Conservation (phyloP, 2,329 filamentous ascomycete genomes). For the Podosphaera xanthii region DNA sequence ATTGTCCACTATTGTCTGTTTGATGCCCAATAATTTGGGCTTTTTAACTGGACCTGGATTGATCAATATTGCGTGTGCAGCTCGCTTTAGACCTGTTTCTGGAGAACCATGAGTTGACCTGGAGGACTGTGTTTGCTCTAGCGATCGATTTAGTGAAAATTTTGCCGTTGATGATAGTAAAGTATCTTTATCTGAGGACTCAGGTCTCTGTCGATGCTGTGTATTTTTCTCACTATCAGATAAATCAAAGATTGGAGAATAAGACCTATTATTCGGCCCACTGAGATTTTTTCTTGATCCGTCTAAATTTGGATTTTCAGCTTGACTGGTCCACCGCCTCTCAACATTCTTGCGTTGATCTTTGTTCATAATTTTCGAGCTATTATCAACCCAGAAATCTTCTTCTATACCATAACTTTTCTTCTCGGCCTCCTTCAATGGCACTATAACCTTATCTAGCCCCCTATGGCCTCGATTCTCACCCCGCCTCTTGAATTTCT, state of each 20-base stretch:
- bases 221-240: background rate
- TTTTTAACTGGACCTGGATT: slow-evolving; percentile 13
- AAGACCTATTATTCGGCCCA: background rate
- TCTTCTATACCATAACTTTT: slow-evolving; percentile 36
- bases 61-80: slow-evolving; percentile 7
- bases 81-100: slow-evolving; percentile 7
- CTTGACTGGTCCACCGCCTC: background rate
- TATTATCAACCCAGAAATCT: slow-evolving; percentile 27
- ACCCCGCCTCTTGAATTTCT: slow-evolving; percentile 50
- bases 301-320: background rate
- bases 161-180: background rate
- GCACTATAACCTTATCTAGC: slow-evolving; percentile 25
- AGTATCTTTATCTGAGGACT: slow-evolving; percentile 6
- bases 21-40: slow-evolving; percentile 5
- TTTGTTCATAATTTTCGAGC: slow-evolving; percentile 16
- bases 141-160: background rate
- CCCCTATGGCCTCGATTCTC: slow-evolving; percentile 5
- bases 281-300: background rate
- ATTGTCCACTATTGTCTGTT: slow-evolving; percentile 6
- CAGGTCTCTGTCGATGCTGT: background rate
- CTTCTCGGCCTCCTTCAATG: slow-evolving; percentile 35
- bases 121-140: slow-evolving; percentile 3
- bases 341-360: slow-evolving; percentile 11
- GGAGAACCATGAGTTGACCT: slow-evolving; percentile 2
- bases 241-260: background rate